Evolutionary conservation across 345 rosid species (phyloP), one percentile per base, ranked within the genome.

Genomic region (Geranium rotundifolium): DNA sequence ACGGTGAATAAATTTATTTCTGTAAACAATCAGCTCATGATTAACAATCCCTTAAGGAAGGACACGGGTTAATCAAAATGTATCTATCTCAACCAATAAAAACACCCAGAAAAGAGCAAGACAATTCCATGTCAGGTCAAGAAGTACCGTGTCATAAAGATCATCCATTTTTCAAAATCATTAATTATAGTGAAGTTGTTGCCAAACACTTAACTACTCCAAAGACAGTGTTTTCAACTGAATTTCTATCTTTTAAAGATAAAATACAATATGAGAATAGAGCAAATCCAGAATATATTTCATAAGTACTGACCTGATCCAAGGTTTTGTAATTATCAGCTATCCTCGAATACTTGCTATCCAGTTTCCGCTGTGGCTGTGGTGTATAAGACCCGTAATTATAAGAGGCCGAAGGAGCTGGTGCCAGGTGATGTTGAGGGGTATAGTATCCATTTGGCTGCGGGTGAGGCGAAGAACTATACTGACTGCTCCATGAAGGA

Each of bases 321-420:
- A 90, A 75, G 62, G 87, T 85, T 63, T 69, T 60, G 71, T 90
- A 90, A 30, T 87, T 77, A 75, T 90, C 97, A 58, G 82, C 84
- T 41, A 87, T 84, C 76, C 78, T 79, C 9, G 90, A 84, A 69
- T 77, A 90, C 57, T 80, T 89, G 7, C 41, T 34, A 34, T 34
- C 41, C 10, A 34, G 41, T 8, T 34, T 34, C 41, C 41, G 6
- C 65, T 80, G 70, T 52, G 87, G 86, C 66, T 34, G 77, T 1
- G 80, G 66, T 63, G 73, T 64, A 49, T 76, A 85, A 7, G 80
- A 64, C 19, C 67, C 75, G 56, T 71, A 71, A 57, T 60, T 64
- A 65, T 66, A 61, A 0, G 78, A 61, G 9, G 82, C 58, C 17
- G 72, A 17, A 46, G 76, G 63, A 3, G 70, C 49, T 19, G 63